Evolutionary conservation across 2,329 filamentous ascomycete genomes (phyloP).

Genomic region (Hortaea sp.): DNA sequence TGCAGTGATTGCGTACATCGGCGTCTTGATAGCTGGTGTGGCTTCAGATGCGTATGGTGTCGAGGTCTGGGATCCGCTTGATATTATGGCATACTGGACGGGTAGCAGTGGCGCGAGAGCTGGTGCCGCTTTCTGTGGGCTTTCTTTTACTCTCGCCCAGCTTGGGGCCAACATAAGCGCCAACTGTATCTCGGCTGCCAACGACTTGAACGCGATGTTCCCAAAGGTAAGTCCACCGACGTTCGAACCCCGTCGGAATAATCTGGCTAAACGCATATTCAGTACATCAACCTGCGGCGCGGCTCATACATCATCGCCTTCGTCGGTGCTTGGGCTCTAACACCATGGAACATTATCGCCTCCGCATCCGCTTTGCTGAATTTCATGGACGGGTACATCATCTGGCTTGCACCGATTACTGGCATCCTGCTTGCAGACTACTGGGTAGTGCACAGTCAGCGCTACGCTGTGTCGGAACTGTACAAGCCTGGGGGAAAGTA

Average conservation of each 20-base stretch:
- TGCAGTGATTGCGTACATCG: constrained; percentile 17
- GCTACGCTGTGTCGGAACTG: constrained; percentile 14
- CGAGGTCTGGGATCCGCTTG: constrained; percentile 17
- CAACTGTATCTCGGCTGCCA: constrained; percentile 15
- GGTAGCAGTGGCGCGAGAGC: constrained; percentile 10
- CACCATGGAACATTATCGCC: constrained; percentile 36
- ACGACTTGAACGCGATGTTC: constrained; percentile 14
- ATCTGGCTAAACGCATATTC: too few relatives aligned
- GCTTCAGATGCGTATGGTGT: constrained; percentile 11
- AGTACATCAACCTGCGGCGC: constrained; percentile 27
- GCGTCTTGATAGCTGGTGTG: constrained; percentile 19
- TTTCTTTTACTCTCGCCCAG: too few relatives aligned
- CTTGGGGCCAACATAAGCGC: constrained; percentile 9
- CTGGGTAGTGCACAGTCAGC: constrained; percentile 14
- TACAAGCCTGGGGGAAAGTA: constrained; percentile 17
- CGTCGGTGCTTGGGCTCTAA: constrained; percentile 24
- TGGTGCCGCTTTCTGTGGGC: constrained; percentile 14
- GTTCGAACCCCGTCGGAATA: too few relatives aligned
- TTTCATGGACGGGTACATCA: constrained; percentile 33
- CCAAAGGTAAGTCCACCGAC: constrained; percentile 19
- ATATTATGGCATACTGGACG: constrained; percentile 14
- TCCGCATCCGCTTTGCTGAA: constrained; percentile 31
- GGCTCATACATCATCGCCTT: constrained; percentile 32
- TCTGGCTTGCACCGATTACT: constrained; percentile 34
- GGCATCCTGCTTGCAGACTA: constrained; percentile 31